Base-by-base conservation (phyloP, 176 grass and related monocot genomes). In the Rhynchospora tenuis region DNA sequence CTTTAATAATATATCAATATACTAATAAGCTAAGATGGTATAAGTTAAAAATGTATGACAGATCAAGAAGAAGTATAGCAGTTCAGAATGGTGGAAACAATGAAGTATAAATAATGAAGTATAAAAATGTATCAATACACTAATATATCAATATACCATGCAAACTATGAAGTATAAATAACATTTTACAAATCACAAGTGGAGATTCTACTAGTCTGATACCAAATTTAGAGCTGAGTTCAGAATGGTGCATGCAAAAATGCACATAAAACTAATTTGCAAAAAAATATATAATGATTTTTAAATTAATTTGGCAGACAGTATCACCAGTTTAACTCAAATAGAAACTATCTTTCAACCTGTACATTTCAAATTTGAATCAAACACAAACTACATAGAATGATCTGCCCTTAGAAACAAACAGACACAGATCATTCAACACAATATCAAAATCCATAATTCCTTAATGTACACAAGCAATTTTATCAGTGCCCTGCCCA, bases 21-120 rank as follows among this genome's bases (percentile, higher is more conserved):
- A 64, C 62, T 85, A 84, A 75, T n/a, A 15, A 1, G 23, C 42
- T 66, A 17, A 82, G 50, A 62, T 2, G 38, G 11, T 81, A 81
- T 12, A 83, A 64, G 20, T 24, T 27, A 87, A 58, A 7, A 29
- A 75, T 54, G 6, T 28, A 48, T 75, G 13, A 52, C 5, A 75
- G 12, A 13, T 52, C 5, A 54, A 27, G 20, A 22, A 75, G 22
- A 52, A 7, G 52, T 52, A 52, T 7, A 27, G 22, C 4, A 51
- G 19, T 24, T n/a, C n/a, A n/a, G n/a, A n/a, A n/a, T n/a, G n/a
- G n/a, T n/a, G 3, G 19, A 20, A 20, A 60, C 58, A 20, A 60
- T 60, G 22, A 7, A n/a, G 5, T 20, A 59, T 5, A 59, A 59
- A 59, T n/a, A 17, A 59, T 4, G 57, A 59, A 59, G 27, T 28